phyloP scores from a whole-genome alignment of 192 early-diverging fungal genomes.

The Haplosporangium gracile region DNA sequence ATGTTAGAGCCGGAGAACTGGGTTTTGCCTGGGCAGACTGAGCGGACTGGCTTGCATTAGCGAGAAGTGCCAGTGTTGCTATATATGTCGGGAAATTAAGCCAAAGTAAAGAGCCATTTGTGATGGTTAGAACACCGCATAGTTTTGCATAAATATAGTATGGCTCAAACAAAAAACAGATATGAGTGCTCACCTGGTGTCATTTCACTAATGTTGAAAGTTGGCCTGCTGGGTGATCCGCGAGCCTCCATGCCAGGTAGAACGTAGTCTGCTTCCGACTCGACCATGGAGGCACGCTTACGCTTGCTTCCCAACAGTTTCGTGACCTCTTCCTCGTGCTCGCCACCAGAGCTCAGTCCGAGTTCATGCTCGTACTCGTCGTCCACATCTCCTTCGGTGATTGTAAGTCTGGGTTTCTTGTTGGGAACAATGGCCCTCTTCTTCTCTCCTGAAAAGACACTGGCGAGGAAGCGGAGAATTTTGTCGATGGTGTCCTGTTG shows the following conservation, averaged over 20 bases:
- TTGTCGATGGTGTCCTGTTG: conserved; percentile 96
- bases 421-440: conserved; percentile 64
- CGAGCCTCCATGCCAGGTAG: conserved; percentile 32
- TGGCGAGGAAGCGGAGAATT: conserved; percentile 91
- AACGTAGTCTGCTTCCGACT: conserved; percentile 20
- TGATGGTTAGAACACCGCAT: neutral
- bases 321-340: conserved; percentile 47
- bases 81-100: neutral
- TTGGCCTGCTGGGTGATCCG: conserved; percentile 10
- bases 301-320: conserved; percentile 37
- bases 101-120: neutral
- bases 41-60: conserved; percentile 22
- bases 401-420: conserved; percentile 60
- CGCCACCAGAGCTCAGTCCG: conserved; percentile 8
- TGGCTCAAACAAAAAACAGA: neutral
- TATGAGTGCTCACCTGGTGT: conserved; percentile 32
- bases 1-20: neutral
- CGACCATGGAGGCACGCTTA: conserved; percentile 41
- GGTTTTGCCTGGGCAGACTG: conserved; percentile 17
- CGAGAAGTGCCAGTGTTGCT: conserved; percentile 41
- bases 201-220: conserved; percentile 32
- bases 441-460: conserved; percentile 79
- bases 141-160: neutral
- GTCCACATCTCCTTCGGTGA: conserved; percentile 43
- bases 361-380: conserved; percentile 20